A percentile compares a stretch with the other conserved stretches of the same genome.
Evolutionary conservation across 768 basidiomycete genomes (phyloP).

Genomic region (Lyophyllum atratum): DNA sequence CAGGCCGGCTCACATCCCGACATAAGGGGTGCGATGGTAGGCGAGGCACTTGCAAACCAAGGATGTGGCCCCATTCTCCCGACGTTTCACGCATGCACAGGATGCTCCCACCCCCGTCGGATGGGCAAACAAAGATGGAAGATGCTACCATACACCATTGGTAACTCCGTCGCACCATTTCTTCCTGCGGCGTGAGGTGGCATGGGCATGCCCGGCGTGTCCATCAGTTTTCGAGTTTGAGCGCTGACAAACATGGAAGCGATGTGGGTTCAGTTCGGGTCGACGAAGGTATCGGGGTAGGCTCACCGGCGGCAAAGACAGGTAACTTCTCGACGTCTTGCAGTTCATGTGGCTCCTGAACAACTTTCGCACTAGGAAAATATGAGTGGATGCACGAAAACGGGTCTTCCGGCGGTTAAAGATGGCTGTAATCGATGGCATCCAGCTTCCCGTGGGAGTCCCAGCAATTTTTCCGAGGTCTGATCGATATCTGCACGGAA

Average conservation of each 20-base stretch:
- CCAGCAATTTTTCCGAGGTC: neutral
- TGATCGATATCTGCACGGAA: neutral
- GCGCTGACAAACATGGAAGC: neutral
- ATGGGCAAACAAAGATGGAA: neutral
- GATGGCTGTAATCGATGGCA: neutral
- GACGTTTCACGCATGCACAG: neutral
- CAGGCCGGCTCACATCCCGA: neutral
- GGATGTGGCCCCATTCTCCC: neutral
- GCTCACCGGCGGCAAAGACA: neutral
- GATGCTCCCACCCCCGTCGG: neutral
- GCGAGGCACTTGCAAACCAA: neutral
- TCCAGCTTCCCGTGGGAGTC: neutral
- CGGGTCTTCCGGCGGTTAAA: neutral
- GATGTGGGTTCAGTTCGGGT: neutral
- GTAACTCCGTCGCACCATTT: neutral
- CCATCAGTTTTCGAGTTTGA: neutral
- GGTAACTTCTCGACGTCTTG: neutral
- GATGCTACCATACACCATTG: neutral
- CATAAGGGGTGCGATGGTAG: neutral
- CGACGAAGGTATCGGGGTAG: neutral
- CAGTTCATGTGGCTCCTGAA: neutral
- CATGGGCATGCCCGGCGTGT: neutral
- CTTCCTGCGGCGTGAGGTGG: neutral
- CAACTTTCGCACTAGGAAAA: neutral
- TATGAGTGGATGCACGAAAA: neutral